These are phyloP conservation scores for Hortaea werneckii DNA, from an alignment of 2,329 filamentous ascomycete genomes.

Conservation along the genomic window DNA sequence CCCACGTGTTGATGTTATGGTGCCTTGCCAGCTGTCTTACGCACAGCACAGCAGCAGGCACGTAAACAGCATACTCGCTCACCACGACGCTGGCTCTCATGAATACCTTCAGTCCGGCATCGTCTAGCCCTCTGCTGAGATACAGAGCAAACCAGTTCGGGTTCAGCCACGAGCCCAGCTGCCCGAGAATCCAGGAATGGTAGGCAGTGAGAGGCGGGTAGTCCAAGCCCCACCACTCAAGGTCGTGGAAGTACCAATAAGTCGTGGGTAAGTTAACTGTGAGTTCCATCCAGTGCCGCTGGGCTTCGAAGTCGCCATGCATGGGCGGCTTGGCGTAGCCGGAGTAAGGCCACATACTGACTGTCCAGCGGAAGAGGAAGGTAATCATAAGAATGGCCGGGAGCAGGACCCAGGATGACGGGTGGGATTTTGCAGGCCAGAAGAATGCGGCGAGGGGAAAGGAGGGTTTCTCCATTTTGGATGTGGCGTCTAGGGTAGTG, in stretches of 20 bases:
- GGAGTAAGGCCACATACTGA: constrained; percentile 89
- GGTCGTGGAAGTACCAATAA: constrained; percentile 96
- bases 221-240: constrained; percentile 95
- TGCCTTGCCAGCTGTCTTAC: constrained; percentile 69
- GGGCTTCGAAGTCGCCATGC: constrained; percentile 95
- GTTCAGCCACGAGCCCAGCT: constrained; percentile 68
- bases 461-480: constrained; percentile 48
- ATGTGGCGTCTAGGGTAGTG: constrained; percentile 30
- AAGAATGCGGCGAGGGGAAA: constrained; percentile 92
- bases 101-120: constrained; percentile 74
- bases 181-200: constrained; percentile 91
- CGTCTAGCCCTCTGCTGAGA: constrained; percentile 70
- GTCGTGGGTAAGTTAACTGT: constrained; percentile 81
- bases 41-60: constrained; percentile 79
- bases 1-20: constrained; percentile 66
- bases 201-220: constrained; percentile 97
- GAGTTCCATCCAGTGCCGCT: constrained; percentile 98
- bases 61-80: constrained; percentile 82
- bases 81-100: constrained; percentile 89
- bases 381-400: constrained; percentile 79
- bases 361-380: constrained; percentile 89
- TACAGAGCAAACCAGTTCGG: constrained; percentile 81
- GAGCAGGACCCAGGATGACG: constrained; percentile 85
- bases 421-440: constrained; percentile 69
- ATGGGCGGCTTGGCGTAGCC: constrained; percentile 77